phyloP scores from a whole-genome alignment of 441 rosid genomes.

The Hypseocharis bilobata region DNA sequence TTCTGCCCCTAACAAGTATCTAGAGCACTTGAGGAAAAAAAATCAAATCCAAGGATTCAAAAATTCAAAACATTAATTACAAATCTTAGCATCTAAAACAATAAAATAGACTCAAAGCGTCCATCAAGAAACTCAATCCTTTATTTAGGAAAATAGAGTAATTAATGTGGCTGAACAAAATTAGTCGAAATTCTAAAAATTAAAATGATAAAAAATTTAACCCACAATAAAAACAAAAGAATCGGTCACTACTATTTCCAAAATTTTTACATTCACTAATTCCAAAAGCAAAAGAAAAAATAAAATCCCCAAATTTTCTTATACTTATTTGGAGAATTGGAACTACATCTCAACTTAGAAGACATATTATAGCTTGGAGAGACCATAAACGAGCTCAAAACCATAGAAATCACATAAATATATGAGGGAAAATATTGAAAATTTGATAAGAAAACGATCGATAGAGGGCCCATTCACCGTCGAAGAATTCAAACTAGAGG shows the following conservation, averaged over 20 bases:
- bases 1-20: too few relatives aligned
- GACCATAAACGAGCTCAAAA: not conserved
- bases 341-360: slow-evolving; percentile 29
- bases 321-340: slow-evolving; percentile 9
- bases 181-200: not conserved
- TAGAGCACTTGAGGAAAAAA: too few relatives aligned
- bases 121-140: not conserved
- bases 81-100: not conserved
- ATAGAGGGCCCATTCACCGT: slow-evolving; percentile 34
- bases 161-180: not conserved
- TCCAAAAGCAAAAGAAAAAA: not conserved
- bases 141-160: not conserved
- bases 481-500: slow-evolving; percentile 16
- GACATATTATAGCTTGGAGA: slow-evolving; percentile 10
- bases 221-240: not conserved
- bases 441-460: not conserved
- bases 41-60: not conserved
- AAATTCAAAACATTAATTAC: not conserved
- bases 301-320: not conserved
- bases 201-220: too few relatives aligned
- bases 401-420: not conserved
- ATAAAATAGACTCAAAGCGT: not conserved
- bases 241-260: not conserved
- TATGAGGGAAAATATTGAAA: not conserved
- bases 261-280: too few relatives aligned